phyloP scores from a whole-genome alignment of 2,329 filamentous ascomycete genomes.

The Botrytis sinoallii region DNA sequence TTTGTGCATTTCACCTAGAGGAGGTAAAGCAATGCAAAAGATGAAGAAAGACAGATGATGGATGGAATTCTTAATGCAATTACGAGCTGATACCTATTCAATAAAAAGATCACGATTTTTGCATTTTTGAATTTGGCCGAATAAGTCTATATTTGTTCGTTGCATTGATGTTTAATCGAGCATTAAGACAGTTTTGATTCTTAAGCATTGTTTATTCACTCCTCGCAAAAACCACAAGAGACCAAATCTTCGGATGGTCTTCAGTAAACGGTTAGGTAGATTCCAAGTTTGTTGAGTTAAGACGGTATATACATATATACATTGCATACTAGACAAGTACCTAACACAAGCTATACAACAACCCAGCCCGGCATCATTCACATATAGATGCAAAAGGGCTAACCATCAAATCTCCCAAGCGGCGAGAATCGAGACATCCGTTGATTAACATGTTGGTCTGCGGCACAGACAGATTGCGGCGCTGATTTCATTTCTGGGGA shows the following conservation, averaged over 20 bases:
- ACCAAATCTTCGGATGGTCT: not conserved
- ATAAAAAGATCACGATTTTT: not conserved
- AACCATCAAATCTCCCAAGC: not conserved
- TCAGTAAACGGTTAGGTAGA: not conserved
- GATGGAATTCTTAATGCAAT: not conserved
- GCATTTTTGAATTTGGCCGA: not conserved
- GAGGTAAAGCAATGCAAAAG: not conserved
- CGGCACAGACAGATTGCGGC: not conserved
- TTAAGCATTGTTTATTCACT: not conserved
- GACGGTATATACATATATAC: not conserved
- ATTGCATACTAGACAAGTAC: not conserved
- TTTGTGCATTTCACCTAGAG: not conserved
- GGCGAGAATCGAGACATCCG: not conserved
- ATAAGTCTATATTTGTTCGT: not conserved
- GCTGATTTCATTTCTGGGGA: not conserved
- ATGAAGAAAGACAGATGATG: not conserved
- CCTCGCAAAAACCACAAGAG: not conserved
- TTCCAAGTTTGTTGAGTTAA: not conserved
- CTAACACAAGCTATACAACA: not conserved
- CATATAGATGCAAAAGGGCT: not conserved
- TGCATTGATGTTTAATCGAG: not conserved
- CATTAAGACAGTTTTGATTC: not conserved
- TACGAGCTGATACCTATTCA: slow-evolving; percentile 8
- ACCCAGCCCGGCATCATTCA: not conserved
- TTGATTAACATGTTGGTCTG: not conserved